Base-by-base conservation (phyloP, 2,329 filamentous ascomycete species). In the Diaporthe citrichinensis region DNA sequence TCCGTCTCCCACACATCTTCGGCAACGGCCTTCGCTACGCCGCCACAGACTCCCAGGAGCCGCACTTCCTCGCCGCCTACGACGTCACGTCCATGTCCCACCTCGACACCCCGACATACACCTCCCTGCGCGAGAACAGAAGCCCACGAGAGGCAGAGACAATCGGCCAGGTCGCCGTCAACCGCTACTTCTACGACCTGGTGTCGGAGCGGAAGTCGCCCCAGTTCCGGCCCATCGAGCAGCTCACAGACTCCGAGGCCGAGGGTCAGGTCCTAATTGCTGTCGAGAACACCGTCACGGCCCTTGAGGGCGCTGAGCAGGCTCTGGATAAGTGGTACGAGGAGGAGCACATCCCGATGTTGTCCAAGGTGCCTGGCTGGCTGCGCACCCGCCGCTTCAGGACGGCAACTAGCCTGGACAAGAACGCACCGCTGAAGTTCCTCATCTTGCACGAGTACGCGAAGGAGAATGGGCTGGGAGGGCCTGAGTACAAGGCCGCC, bases 321-420 rank as follows among this genome's bases (percentile, higher is more conserved):
- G 80, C 78, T 0, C 88, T 93, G 59, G 87, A 92, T 73, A 91
- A 88, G 81, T 97, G 94, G 94, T 94, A 94, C 81, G 85, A 89
- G 41, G 91, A 95, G 77, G 94, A 97, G 82, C 94, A 97, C 82
- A 88, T 93, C 28, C 87, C 88, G 3, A 89, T 95, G 89, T 82
- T 97, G 75, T 87, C 92, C 77, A 93, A 93, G 80, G 89, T 96
- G 0, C 93, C 94, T 0, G 95, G 95, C 5, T 98, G 95, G 94
- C 85, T 94, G 76, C 91, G 95, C 51, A 93, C 93, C 23, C 89
- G 95, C 53, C 85, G 93, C 57, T 95, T 93, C 83, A 89, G 90
- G 75, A 94, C 93, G 4, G 23, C 75, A 2, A 92, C 92, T 0
- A 87, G 87, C 44, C 86, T 95, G 3, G 91, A 93, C 73, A 86